These are phyloP conservation scores for Candolleomyces efflorescens DNA, from an alignment of 768 basidiomycete species.

Conservation along the genomic window DNA sequence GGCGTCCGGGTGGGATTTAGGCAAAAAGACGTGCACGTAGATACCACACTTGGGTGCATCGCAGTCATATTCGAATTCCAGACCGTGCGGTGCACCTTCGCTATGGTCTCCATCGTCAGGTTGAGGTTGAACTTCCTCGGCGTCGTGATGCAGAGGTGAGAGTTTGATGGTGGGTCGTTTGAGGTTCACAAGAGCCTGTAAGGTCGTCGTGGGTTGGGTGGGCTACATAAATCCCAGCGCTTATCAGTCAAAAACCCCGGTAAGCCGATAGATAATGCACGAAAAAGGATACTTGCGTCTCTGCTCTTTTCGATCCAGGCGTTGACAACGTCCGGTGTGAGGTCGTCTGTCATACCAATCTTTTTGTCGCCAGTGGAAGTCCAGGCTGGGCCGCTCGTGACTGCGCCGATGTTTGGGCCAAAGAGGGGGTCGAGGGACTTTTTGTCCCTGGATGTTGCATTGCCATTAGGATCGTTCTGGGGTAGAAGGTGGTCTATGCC, in stretches of 20 bases:
- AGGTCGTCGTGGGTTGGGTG: slow-evolving; percentile 83
- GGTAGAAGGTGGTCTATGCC: slow-evolving; percentile 6
- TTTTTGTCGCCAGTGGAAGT: slow-evolving; percentile 61
- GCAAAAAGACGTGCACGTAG: slow-evolving; percentile 70
- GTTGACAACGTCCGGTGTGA: slow-evolving; percentile 79
- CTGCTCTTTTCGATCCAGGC: slow-evolving; percentile 86
- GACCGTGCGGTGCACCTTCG: slow-evolving; percentile 68
- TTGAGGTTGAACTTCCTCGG: too few species aligned
- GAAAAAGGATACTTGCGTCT: slow-evolving; percentile 49
- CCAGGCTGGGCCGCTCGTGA: slow-evolving; percentile 68
- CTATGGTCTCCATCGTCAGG: slow-evolving; percentile 37
- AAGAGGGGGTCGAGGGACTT: slow-evolving; percentile 81
- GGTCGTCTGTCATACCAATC: slow-evolving; percentile 53
- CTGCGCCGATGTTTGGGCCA: slow-evolving; percentile 85
- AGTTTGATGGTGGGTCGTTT: slow-evolving; percentile 85
- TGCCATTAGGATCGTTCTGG: slow-evolving; percentile 11
- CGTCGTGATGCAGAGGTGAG: slow-evolving; percentile 56
- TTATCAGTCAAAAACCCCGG: slow-evolving; percentile 1
- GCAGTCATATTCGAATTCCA: slow-evolving; percentile 92
- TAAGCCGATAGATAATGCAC: neutral
- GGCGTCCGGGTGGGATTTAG: slow-evolving; percentile 59
- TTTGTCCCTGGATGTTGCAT: slow-evolving; percentile 36
- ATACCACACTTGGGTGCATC: slow-evolving; percentile 83
- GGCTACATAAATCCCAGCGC: slow-evolving; percentile 51
- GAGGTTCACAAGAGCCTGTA: slow-evolving; percentile 92